Evolutionary conservation across 352 stramenopile species (phyloP), one percentile per base, ranked within the genome.

Genomic region (Phytophthora sp.): DNA sequence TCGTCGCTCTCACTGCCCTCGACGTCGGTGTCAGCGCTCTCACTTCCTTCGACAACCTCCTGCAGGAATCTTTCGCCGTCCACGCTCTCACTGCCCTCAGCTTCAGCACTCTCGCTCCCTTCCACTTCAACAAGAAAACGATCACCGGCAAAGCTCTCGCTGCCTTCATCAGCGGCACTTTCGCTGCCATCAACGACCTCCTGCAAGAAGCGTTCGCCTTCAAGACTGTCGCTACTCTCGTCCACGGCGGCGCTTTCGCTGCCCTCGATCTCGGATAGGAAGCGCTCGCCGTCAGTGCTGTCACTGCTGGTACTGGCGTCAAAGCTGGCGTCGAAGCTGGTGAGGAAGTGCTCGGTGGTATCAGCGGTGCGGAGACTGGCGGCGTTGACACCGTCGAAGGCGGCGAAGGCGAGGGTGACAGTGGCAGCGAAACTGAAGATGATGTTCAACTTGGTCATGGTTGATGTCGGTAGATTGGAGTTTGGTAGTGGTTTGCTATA

Each of bases 361-460:
- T 30, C 31, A 2, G 33, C n/a, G 13, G 55, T 7, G 12, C 64
- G 64, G 26, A 72, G 49, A 36, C 45, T 55, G 57, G 42, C 49
- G 20, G 56, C 63, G 29, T 62, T 62, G 7, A 21, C 57, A 26
- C 30, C n/a, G 20, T 72, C 21, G 27, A 63, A 30, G n/a, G 33
- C 41, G 45, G 57, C n/a, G 35, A 73, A 11, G 5, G 58, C 51
- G 4, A 73, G 27, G 18, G 23, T 51, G 50, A 26, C 39, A n/a
- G 21, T 39, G 23, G 54, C 57, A 8, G 50, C 46, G 51, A 73
- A 65, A 30, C 53, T 69, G 24, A 69, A 38, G 46, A 73, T 68
- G 53, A 53, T 16, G 45, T 49, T 73, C 57, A 73, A 65, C 58
- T 73, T 73, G 51, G 53, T 68, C 64, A 73, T 72, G 26, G 45